These are phyloP conservation scores for Baorangia bicolor DNA, from an alignment of 768 basidiomycete genomes.

Conservation along the genomic window DNA sequence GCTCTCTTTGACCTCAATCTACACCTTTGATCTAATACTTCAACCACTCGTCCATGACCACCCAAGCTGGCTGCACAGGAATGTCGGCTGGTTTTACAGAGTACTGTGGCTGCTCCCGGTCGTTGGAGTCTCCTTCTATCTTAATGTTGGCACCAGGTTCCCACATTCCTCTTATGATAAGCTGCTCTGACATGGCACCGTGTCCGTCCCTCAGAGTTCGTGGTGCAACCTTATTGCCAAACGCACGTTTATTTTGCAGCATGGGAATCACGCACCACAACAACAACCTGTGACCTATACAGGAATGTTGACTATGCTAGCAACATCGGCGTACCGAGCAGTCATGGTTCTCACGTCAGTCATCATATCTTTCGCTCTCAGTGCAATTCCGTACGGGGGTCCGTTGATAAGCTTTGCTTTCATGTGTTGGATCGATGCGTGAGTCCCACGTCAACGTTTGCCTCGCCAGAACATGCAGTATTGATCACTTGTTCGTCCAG, in stretches of 20 bases:
- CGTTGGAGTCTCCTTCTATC: slow-evolving; percentile 71
- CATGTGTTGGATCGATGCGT: slow-evolving; percentile 87
- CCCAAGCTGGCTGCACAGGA: slow-evolving; percentile 66
- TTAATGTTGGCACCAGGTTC: slow-evolving; percentile 59
- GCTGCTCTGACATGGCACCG: slow-evolving; percentile 12
- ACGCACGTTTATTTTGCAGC: slow-evolving; percentile 67
- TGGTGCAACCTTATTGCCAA: slow-evolving; percentile 80
- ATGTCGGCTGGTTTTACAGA: slow-evolving; percentile 76
- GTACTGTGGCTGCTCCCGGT: slow-evolving; percentile 79
- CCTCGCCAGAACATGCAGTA: neutral
- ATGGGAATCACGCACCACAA: slow-evolving; percentile 57
- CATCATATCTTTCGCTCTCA: slow-evolving; percentile 61
- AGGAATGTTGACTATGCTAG: slow-evolving; percentile 70
- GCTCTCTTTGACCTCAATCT: slow-evolving; percentile 70
- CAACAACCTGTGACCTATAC: slow-evolving; percentile 60
- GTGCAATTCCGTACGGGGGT: slow-evolving; percentile 65
- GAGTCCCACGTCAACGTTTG: slow-evolving; percentile 39
- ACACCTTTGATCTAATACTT: slow-evolving; percentile 71
- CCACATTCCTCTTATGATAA: slow-evolving; percentile 4
- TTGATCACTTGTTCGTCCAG: slow-evolving; percentile 37
- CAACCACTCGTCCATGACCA: slow-evolving; percentile 63
- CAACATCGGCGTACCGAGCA: slow-evolving; percentile 77
- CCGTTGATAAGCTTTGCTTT: slow-evolving; percentile 62
- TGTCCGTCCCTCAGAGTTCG: slow-evolving; percentile 48
- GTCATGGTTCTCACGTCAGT: slow-evolving; percentile 83